Conservation (phyloP, 306 rosid genomes). For the Sechiopsis laciniata region DNA sequence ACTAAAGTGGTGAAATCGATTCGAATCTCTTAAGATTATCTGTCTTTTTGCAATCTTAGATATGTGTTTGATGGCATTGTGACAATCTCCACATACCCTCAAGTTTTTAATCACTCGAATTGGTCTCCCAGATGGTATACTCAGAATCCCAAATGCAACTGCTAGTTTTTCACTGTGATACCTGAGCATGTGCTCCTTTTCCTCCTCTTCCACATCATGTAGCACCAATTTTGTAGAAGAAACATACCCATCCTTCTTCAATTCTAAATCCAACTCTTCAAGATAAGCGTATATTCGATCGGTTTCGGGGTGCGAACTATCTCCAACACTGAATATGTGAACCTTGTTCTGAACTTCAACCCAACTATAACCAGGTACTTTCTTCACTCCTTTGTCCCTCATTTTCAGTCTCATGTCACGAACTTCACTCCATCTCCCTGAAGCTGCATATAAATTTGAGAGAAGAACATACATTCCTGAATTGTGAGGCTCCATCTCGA, state of each 20-base stretch:
- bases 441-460: conserved; percentile 82
- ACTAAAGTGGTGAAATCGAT: conserved; percentile 80
- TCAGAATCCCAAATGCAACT: conserved; percentile 76
- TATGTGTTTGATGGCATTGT: conserved; percentile 72
- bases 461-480: conserved; percentile 86
- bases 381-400: conserved; percentile 66
- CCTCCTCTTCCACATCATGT: conserved; percentile 94
- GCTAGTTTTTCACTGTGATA: conserved; percentile 88
- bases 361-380: conserved; percentile 85
- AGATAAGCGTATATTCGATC: conserved; percentile 59
- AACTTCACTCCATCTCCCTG: conserved; percentile 79
- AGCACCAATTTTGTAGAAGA: conserved; percentile 70
- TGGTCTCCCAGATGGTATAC: conserved; percentile 71
- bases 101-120: conserved; percentile 76
- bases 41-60: conserved; percentile 70
- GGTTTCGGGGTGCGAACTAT: conserved; percentile 58
- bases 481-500: conserved; percentile 76
- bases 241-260: conserved; percentile 73
- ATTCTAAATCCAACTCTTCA: conserved; percentile 61
- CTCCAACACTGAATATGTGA: conserved; percentile 69
- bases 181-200: conserved; percentile 70
- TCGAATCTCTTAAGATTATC: conserved; percentile 70
- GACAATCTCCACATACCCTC: conserved; percentile 81
- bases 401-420: conserved; percentile 63
- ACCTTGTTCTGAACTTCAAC: conserved; percentile 67